Percentiles rank a stretch among this genome's conserved stretches.
Evolutionary conservation across 2,329 filamentous ascomycete genomes (phyloP).

Genomic region (Dryadomyces quercus-mongolicae): DNA sequence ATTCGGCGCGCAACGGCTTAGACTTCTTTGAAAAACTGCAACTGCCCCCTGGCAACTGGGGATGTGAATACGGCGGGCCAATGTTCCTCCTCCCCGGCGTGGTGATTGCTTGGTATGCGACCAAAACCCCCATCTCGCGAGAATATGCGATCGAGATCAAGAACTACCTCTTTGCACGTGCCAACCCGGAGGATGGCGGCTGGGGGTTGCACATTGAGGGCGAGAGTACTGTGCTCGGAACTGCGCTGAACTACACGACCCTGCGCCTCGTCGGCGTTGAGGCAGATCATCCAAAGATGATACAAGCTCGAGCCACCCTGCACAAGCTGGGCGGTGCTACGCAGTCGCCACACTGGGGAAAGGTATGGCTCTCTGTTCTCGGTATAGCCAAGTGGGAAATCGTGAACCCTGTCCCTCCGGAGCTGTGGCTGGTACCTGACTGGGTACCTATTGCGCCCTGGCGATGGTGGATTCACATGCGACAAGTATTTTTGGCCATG

Average conservation of each 20-base stretch:
- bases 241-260: slow-evolving; percentile 72
- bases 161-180: slow-evolving; percentile 79
- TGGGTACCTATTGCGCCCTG: slow-evolving; percentile 84
- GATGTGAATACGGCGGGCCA: slow-evolving; percentile 91
- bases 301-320: slow-evolving; percentile 69
- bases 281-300: slow-evolving; percentile 72
- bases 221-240: slow-evolving; percentile 85
- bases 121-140: slow-evolving; percentile 72
- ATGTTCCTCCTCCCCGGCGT: slow-evolving; percentile 89
- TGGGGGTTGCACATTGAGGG: slow-evolving; percentile 96
- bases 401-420: slow-evolving; percentile 87
- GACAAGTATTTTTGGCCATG: slow-evolving; percentile 93
- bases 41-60: slow-evolving; percentile 84
- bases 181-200: slow-evolving; percentile 79
- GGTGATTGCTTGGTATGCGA: slow-evolving; percentile 78
- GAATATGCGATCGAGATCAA: slow-evolving; percentile 79
- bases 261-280: slow-evolving; percentile 73
- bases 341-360: slow-evolving; percentile 87
- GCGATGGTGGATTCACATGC: slow-evolving; percentile 98
- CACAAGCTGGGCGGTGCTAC: slow-evolving; percentile 79
- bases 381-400: slow-evolving; percentile 81
- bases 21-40: slow-evolving; percentile 85
- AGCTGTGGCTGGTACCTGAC: slow-evolving; percentile 85
- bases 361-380: slow-evolving; percentile 83
- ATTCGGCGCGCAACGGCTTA: slow-evolving; percentile 72